These are phyloP conservation scores for Fraxinus platypoda DNA, from an alignment of 305 asterid species.

Conservation along the genomic window DNA sequence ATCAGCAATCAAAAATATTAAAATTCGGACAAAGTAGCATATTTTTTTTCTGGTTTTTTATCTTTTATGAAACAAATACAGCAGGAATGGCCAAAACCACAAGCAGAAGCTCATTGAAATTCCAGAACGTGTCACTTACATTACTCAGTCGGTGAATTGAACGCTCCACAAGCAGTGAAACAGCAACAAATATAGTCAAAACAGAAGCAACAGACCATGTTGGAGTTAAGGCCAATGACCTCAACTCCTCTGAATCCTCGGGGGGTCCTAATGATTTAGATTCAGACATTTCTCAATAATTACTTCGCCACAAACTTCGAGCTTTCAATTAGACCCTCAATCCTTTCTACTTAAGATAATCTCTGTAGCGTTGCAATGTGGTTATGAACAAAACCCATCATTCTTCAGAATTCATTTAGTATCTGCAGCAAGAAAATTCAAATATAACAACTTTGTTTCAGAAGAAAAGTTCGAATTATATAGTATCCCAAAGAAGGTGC, in stretches of 20 bases:
- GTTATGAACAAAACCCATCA: conserved; percentile 6
- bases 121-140: conserved; percentile 45
- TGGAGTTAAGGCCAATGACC: conserved; percentile 91
- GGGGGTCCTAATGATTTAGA: conserved; percentile 33
- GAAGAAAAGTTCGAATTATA: conserved; percentile 12
- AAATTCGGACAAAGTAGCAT: background rate
- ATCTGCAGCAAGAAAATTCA: background rate
- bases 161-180: conserved; percentile 92
- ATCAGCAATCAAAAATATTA: background rate
- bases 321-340: conserved; percentile 18
- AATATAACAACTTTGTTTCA: conserved; percentile 21
- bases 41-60: background rate
- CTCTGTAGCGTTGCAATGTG: background rate
- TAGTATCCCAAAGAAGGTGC: conserved; percentile 9
- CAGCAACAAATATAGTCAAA: conserved; percentile 78
- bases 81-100: background rate
- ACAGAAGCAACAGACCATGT: conserved; percentile 99
- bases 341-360: conserved; percentile 2
- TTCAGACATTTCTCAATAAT: conserved; percentile 38
- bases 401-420: background rate
- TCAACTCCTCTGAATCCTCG: conserved; percentile 47
- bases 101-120: background rate
- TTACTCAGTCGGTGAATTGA: conserved; percentile 78
- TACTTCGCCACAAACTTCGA: conserved; percentile 20
- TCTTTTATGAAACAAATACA: background rate